Conservation (phyloP, 139 green algal genomes). For the Chlamydomonas schloesseri region DNA sequence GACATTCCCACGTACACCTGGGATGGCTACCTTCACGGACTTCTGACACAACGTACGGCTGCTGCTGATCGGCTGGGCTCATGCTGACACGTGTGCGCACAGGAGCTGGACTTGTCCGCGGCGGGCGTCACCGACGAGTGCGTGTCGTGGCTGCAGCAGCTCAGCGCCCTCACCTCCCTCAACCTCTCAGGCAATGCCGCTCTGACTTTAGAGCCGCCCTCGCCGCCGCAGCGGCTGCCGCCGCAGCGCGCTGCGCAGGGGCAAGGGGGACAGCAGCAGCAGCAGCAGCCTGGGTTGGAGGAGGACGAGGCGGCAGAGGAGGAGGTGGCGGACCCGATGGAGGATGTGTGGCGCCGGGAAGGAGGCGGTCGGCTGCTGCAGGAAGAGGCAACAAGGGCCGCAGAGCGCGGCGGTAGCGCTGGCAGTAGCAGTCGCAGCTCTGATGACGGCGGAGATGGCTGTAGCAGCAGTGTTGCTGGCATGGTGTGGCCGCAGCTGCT, state of each 20-base stretch:
- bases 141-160: conserved; percentile 17
- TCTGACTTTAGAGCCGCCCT: conserved; percentile 1
- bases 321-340: background rate
- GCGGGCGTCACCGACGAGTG: background rate
- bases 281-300: background rate
- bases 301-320: background rate
- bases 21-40: too few relatives aligned
- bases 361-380: too few relatives aligned
- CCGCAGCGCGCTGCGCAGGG: too few relatives aligned
- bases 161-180: conserved; percentile 10
- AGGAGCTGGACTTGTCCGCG: conserved; percentile 15
- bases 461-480: background rate
- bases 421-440: background rate
- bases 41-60: too few relatives aligned
- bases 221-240: background rate
- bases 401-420: background rate
- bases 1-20: too few relatives aligned
- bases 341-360: background rate
- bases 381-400: background rate
- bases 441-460: background rate
- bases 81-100: background rate
- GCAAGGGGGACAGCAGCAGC: background rate
- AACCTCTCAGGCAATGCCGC: conserved; percentile 7
- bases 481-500: conserved; percentile 5
- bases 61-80: too few relatives aligned